Evolutionary conservation across 768 basidiomycete species (phyloP).

Genomic region (Agaricus bisporus): DNA sequence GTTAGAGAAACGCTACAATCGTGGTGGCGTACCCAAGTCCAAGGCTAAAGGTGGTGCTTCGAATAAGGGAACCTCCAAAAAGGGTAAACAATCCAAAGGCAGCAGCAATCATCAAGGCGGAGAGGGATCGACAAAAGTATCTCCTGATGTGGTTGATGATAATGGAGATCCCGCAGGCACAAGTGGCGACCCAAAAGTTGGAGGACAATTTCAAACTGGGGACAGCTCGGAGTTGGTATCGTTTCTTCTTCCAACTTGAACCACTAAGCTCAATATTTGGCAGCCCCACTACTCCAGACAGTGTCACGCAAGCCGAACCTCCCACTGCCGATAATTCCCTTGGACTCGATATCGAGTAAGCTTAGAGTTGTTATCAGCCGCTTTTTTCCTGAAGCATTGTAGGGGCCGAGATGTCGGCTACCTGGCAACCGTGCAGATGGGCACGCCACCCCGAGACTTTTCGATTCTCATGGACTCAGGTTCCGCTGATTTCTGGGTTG

Average conservation of each 20-base stretch:
- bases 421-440: conserved; percentile 20
- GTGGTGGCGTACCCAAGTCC: conserved; percentile 17
- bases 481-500: conserved; percentile 59
- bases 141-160: neutral
- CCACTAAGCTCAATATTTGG: conserved; percentile 10
- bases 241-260: neutral
- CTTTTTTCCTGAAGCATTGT: conserved; percentile 22
- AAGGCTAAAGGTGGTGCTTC: conserved; percentile 6
- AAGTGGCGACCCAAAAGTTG: neutral
- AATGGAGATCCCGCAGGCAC: neutral
- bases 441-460: conserved; percentile 46
- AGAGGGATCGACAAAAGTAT: neutral
- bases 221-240: neutral
- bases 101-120: neutral
- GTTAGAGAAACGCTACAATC: conserved; percentile 24
- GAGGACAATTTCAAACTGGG: neutral
- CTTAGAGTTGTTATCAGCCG: neutral
- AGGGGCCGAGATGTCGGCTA: conserved; percentile 7
- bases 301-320: conserved; percentile 13
- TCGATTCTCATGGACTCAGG: conserved; percentile 56
- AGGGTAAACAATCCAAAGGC: conserved; percentile 1
- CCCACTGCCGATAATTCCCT: conserved; percentile 29
- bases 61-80: conserved; percentile 22
- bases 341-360: conserved; percentile 54
- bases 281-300: neutral